These are phyloP conservation scores for Apiotrichum veenhuisii DNA, from an alignment of 1,284 basidiomycete species.

Conservation along the genomic window DNA sequence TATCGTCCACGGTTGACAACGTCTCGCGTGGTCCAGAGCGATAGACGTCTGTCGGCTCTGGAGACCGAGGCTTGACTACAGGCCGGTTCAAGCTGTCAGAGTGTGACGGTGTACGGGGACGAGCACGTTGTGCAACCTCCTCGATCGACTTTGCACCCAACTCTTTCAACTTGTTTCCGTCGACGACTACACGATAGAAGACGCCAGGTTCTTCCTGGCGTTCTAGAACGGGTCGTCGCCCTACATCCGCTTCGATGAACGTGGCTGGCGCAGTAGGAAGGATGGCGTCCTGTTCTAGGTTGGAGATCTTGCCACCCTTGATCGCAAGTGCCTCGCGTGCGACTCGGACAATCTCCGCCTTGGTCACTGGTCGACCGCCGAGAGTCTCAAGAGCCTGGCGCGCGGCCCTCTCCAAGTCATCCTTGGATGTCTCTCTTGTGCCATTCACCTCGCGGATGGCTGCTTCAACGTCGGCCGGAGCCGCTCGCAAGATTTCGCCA, in stretches of 20 bases:
- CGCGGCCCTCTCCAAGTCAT: neutral
- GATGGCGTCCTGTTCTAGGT: neutral
- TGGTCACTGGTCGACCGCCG: neutral
- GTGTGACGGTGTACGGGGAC: neutral
- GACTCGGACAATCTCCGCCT: neutral
- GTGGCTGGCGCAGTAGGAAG: neutral
- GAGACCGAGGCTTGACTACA: no score
- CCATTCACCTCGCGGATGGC: slow-evolving; percentile 1
- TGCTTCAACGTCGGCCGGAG: slow-evolving; percentile 1
- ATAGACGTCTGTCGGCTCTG: no score
- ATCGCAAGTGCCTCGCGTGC: neutral
- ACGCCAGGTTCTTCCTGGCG: slow-evolving; percentile 5
- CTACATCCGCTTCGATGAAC: neutral
- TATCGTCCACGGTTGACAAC: neutral
- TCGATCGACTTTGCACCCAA: no score
- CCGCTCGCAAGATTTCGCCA: no score
- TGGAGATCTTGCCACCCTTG: neutral
- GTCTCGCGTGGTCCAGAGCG: neutral
- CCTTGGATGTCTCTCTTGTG: neutral
- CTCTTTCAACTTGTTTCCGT: neutral
- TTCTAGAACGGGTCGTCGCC: neutral
- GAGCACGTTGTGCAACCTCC: neutral
- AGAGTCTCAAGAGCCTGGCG: slow-evolving; percentile 1
- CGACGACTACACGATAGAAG: slow-evolving; percentile 1
- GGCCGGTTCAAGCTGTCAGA: neutral